Evolutionary conservation across 176 grass and related monocot species (phyloP), one percentile per base, ranked within the genome.

Genomic region (Phyllostachys edulis): DNA sequence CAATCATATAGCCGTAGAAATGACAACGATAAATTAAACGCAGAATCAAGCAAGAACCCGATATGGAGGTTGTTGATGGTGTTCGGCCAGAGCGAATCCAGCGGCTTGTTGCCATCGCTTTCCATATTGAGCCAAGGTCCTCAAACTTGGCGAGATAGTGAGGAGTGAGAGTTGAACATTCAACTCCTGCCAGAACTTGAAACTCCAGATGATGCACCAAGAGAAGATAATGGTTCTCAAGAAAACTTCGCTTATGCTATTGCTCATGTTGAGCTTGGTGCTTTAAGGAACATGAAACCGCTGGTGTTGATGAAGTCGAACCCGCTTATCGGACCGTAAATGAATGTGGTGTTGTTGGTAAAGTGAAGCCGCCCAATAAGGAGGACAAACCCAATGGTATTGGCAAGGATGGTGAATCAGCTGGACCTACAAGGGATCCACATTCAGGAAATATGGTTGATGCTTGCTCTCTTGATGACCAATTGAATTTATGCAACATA

Each of bases 291-390:
- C 41, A 40, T 83, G 67, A 16, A 63, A 67, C 50, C 56, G 26
- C 23, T 81, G 67, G 61, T 55, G 10, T 23, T 38, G 23, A 51
- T 56, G 79, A 91, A 52, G 67, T 75, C 85, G 86, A 75, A 77
- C 39, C 49, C 26, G 66, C 63, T 41, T 52, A 15, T 52, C 20
- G 2, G 54, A 56, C 7, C 18, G 9, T 55, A 61, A 40, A 15
- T 45, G 80, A 73, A 64, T 71, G 67, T 79, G 32, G 0, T 42
- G 80, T 27, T 13, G 57, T 63, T 69, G 9, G 12, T 82, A 61
- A 75, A 76, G 42, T 63, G 73, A 56, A n/a, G 54, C 54, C 18
- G n/a, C n/a, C 54, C 20, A 56, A n/a, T 56, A 8, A 56, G 52
- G 52, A 56, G 54, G 54, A 56, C 54, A 56, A 56, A n/a, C 54